Evolutionary conservation across 495 filamentous ascomycete genomes (phyloP).

Genomic region (Chaetomium fimeti): DNA sequence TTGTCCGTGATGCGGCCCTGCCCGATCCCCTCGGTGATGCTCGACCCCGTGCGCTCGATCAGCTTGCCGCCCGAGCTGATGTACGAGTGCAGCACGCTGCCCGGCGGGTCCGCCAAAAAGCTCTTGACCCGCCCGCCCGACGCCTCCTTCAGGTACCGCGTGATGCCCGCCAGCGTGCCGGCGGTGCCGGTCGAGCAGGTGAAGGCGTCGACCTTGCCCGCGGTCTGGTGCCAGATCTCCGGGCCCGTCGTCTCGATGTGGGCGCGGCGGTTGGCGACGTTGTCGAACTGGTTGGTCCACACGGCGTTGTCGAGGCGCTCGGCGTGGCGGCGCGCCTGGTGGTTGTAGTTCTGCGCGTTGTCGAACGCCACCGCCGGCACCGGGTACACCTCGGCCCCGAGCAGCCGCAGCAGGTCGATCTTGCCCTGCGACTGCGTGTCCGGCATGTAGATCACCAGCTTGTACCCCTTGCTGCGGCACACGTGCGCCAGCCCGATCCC

Average conservation of each 20-base stretch:
- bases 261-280: slow-evolving; percentile 86
- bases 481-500: slow-evolving; percentile 97
- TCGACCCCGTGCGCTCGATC: slow-evolving; percentile 74
- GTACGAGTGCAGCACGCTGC: slow-evolving; percentile 87
- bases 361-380: slow-evolving; percentile 97
- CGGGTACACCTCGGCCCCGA: slow-evolving; percentile 97
- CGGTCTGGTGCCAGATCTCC: slow-evolving; percentile 95
- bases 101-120: slow-evolving; percentile 91
- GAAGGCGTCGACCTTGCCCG: slow-evolving; percentile 85
- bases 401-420: slow-evolving; percentile 84
- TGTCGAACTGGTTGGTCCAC: slow-evolving; percentile 99
- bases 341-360: slow-evolving; percentile 95
- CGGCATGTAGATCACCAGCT: slow-evolving; percentile 98
- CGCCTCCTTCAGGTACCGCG: slow-evolving; percentile 81
- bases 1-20: slow-evolving; percentile 97
- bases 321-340: slow-evolving; percentile 87
- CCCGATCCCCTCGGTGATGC: slow-evolving; percentile 96
- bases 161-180: slow-evolving; percentile 86
- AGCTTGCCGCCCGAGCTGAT: slow-evolving; percentile 82
- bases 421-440: slow-evolving; percentile 98
- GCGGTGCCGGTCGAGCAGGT: slow-evolving; percentile 93
- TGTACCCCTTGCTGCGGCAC: slow-evolving; percentile 88
- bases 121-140: slow-evolving; percentile 80
- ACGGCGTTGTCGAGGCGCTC: slow-evolving; percentile 84
- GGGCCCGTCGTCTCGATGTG: slow-evolving; percentile 97